Conservation (phyloP, 176 grass and related monocot species). For the Thinopyrum elongatum region DNA sequence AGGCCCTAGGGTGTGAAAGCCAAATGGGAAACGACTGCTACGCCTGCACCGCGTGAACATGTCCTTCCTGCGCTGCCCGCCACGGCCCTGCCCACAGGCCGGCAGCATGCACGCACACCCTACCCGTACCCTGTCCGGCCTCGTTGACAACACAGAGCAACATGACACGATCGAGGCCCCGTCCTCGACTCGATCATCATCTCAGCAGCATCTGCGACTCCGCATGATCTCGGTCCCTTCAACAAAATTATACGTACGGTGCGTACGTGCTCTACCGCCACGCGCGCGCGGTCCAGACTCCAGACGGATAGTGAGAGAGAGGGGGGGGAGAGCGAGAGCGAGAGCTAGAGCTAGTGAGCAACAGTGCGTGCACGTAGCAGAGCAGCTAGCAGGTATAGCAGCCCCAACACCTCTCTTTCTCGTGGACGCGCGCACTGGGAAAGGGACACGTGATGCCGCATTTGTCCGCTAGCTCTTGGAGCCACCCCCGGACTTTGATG, state of each 20-base stretch:
- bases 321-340: no score
- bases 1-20: not conserved
- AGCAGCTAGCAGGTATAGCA: no score
- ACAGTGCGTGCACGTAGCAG: not conserved
- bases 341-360: not conserved
- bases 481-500: conserved; percentile 23
- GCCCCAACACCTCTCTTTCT: not conserved
- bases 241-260: not conserved
- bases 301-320: not conserved
- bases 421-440: not conserved
- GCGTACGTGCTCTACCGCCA: no score
- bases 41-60: not conserved
- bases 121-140: not conserved
- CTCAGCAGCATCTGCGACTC: not conserved
- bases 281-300: not conserved
- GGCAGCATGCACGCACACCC: not conserved
- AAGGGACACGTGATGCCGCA: conserved; percentile 44
- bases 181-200: not conserved
- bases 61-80: not conserved
- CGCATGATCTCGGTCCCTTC: not conserved
- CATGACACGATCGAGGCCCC: not conserved
- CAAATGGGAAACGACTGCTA: not conserved
- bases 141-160: conserved; percentile 46
- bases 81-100: no score
- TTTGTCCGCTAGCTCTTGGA: conserved; percentile 48